A percentile compares a stretch with the other conserved stretches of the same genome.
Conservation (phyloP, 169 alveolate species). For the Miamiensis avidus region DNA sequence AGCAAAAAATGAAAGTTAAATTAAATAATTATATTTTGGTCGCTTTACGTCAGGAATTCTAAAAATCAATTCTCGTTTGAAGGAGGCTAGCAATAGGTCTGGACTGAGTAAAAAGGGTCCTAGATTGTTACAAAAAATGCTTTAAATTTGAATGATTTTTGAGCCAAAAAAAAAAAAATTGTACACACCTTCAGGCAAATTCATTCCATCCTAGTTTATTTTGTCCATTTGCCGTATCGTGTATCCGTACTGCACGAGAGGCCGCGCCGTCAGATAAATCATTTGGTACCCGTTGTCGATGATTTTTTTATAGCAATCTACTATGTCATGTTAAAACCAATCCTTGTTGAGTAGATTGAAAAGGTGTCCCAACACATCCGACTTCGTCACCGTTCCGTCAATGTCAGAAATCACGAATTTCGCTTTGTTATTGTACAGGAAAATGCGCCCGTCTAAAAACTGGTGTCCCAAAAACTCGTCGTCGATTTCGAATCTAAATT, state of each 20-base stretch:
- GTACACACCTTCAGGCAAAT: conserved; percentile 51
- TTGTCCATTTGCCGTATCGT: conserved; percentile 50
- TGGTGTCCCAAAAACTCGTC: not conserved
- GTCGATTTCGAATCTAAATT: not conserved
- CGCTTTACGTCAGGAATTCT: conserved; percentile 26
- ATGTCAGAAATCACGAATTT: conserved; percentile 64
- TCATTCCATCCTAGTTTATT: conserved; percentile 22
- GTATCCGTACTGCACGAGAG: conserved; percentile 49
- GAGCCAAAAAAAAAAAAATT: too few relatives aligned
- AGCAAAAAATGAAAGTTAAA: too few relatives aligned
- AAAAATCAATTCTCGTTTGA: conserved; percentile 53
- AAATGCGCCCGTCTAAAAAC: conserved; percentile 20
- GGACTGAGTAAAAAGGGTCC: conserved; percentile 60
- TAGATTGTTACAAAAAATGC: not conserved
- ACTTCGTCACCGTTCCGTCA: conserved; percentile 73
- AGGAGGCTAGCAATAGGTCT: conserved; percentile 50
- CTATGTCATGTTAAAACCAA: conserved; percentile 56
- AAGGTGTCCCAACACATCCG: conserved; percentile 59
- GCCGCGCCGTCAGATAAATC: conserved; percentile 63
- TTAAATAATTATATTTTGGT: too few relatives aligned
- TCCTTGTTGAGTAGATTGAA: conserved; percentile 49
- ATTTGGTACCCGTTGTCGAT: conserved; percentile 50
- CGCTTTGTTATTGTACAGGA: conserved; percentile 39
- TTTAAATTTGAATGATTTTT: too few relatives aligned
- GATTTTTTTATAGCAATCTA: conserved; percentile 41